phyloP scores from a whole-genome alignment of 768 basidiomycete species.

The Psilocybe azurescens region DNA sequence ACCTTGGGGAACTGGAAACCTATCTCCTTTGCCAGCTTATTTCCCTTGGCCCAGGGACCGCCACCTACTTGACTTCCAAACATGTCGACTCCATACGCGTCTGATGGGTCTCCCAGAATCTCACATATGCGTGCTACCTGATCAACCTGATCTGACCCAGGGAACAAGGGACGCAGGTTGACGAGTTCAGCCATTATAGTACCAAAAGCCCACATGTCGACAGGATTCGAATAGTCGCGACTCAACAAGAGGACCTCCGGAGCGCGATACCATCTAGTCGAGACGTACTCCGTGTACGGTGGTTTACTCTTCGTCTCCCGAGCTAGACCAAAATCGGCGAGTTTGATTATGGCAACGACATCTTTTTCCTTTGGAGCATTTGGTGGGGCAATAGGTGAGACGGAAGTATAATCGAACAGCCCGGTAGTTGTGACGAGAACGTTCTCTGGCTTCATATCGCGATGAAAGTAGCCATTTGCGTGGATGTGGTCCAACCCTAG shows the following conservation, averaged over 20 bases:
- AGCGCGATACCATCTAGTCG: slow-evolving; percentile 99
- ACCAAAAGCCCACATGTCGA: slow-evolving; percentile 99
- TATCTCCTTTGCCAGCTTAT: slow-evolving; percentile 84
- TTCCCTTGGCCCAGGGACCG: slow-evolving; percentile 84
- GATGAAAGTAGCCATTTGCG: slow-evolving; percentile 92
- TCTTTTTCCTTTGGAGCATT: slow-evolving; percentile 83
- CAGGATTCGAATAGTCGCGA: slow-evolving; percentile 93
- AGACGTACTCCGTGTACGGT: slow-evolving; percentile 98
- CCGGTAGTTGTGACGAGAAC: slow-evolving; percentile 98
- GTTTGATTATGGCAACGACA: slow-evolving; percentile 95
- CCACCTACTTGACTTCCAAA: slow-evolving; percentile 79
- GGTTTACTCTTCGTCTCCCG: slow-evolving; percentile 86
- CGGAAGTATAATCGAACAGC: slow-evolving; percentile 86
- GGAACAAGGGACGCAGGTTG: slow-evolving; percentile 94
- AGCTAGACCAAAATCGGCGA: slow-evolving; percentile 98
- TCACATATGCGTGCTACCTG: slow-evolving; percentile 92
- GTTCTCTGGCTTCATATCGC: slow-evolving; percentile 99
- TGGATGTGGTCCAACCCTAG: slow-evolving; percentile 94
- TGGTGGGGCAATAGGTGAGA: slow-evolving; percentile 70
- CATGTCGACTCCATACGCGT: slow-evolving; percentile 80
- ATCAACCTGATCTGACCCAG: slow-evolving; percentile 91
- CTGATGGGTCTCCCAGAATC: slow-evolving; percentile 89
- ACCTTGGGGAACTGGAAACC: slow-evolving; percentile 94
- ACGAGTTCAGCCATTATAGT: slow-evolving; percentile 98
- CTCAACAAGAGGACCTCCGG: slow-evolving; percentile 94